Evolutionary conservation across 192 early-diverging fungal genomes (phyloP).

Genomic region (Rhizophagus prolifer): DNA sequence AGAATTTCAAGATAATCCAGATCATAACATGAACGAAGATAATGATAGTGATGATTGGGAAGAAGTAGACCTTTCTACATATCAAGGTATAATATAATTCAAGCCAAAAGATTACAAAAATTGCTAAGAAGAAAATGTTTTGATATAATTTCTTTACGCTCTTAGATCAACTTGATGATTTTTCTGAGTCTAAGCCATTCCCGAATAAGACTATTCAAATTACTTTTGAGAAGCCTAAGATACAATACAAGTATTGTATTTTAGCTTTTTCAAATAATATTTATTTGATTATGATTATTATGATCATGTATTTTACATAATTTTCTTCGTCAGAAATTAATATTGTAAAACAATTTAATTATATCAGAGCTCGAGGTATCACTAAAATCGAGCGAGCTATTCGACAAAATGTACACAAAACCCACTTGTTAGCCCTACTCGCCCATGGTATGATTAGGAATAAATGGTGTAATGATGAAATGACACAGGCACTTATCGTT

Average conservation of each 20-base stretch:
- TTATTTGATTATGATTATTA: neutral
- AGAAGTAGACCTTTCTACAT: conserved; percentile 36
- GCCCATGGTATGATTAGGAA: conserved; percentile 57
- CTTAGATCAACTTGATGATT: neutral
- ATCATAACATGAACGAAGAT: conserved; percentile 27
- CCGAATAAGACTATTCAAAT: conserved; percentile 43
- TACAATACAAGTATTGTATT: conserved; percentile 17
- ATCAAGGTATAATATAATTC: neutral
- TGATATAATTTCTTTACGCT: neutral
- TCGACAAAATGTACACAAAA: conserved; percentile 58
- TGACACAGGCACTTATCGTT: conserved; percentile 41
- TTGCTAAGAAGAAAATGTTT: neutral
- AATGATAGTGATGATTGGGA: conserved; percentile 50
- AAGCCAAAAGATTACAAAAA: neutral
- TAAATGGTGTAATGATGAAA: conserved; percentile 48
- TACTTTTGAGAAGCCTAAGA: conserved; percentile 30
- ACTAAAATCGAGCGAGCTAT: conserved; percentile 51
- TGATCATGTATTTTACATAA: neutral
- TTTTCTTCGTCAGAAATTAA: neutral
- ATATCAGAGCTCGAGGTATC: conserved; percentile 42
- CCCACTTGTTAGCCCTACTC: conserved; percentile 59
- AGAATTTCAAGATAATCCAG: no score
- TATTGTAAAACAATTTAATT: neutral
- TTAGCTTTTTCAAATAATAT: neutral
- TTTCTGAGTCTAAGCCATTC: neutral